A percentile compares a stretch with the other conserved stretches of the same genome.
Evolutionary conservation across 1,284 basidiomycete genomes (phyloP).

Genomic region (Trichosporon sp.): DNA sequence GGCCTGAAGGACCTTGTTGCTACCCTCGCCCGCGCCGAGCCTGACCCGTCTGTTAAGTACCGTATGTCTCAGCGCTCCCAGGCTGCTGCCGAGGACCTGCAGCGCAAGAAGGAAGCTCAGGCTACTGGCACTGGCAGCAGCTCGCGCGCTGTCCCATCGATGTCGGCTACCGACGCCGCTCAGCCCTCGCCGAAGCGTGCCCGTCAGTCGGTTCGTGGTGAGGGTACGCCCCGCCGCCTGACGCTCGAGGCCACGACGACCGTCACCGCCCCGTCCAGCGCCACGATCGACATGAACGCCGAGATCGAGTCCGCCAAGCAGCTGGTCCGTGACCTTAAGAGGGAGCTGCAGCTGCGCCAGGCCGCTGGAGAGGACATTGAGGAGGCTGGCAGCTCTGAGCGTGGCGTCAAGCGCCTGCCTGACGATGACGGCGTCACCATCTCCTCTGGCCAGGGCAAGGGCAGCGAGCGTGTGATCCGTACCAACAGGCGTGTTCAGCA

Average conservation of each 20-base stretch:
- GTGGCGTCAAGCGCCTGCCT: conserved; percentile 39
- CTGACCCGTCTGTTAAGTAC: conserved; percentile 70
- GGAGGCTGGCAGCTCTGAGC: conserved; percentile 29
- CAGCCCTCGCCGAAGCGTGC: conserved; percentile 36
- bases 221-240: conserved; percentile 21
- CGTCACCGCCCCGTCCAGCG: conserved; percentile 35
- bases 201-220: conserved; percentile 15
- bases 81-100: conserved; percentile 40
- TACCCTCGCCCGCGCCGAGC: conserved; percentile 64
- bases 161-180: conserved; percentile 18
- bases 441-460: conserved; percentile 26
- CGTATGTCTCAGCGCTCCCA: conserved; percentile 55
- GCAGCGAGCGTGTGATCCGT: conserved; percentile 31
- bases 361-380: conserved; percentile 42
- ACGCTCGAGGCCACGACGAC: conserved; percentile 44
- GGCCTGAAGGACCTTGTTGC: conserved; percentile 53
- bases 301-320: conserved; percentile 46
- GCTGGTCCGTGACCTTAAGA: conserved; percentile 43
- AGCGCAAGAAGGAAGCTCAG: conserved; percentile 9
- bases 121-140: not conserved
- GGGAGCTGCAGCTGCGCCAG: conserved; percentile 33
- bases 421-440: conserved; percentile 34
- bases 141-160: conserved; percentile 12
- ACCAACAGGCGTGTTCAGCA: conserved; percentile 37
- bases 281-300: conserved; percentile 36